Conservation (phyloP, 306 rosid genomes). For the Rubus parviflorus region DNA sequence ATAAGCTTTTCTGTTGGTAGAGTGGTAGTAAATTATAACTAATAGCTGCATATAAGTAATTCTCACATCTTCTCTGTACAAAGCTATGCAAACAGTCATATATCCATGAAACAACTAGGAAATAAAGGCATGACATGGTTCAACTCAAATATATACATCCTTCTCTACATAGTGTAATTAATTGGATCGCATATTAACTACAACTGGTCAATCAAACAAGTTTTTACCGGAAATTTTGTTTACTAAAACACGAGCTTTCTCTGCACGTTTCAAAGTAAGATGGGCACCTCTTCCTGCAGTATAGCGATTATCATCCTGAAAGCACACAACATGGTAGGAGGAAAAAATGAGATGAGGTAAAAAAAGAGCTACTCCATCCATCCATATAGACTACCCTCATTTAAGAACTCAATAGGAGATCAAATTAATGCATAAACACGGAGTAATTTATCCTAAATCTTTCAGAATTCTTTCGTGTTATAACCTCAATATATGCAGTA, state of each 20-base stretch:
- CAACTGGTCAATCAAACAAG: neutral
- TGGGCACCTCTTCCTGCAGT: constrained; percentile 79
- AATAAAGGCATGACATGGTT: neutral
- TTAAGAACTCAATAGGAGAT: neutral
- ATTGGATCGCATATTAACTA: neutral
- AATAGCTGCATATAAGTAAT: neutral
- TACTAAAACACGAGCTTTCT: constrained; percentile 64
- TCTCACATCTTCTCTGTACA: neutral
- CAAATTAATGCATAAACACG: neutral
- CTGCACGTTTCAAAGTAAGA: constrained; percentile 71
- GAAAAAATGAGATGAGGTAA: constrained; percentile 2
- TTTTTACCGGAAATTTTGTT: constrained; percentile 65
- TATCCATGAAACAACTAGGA: neutral
- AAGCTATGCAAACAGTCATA: neutral
- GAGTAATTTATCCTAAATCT: neutral
- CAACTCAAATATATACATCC: constrained; percentile 4
- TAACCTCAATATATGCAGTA: neutral
- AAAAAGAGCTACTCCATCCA: neutral
- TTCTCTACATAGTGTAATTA: neutral
- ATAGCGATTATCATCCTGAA: constrained; percentile 76
- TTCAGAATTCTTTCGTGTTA: neutral
- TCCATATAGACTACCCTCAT: neutral
- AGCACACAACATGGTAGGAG: neutral
- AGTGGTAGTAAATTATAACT: neutral
- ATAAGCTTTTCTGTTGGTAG: neutral